A percentile compares a stretch with the other conserved stretches of the same genome.
Conservation (phyloP, 2,329 filamentous ascomycete genomes). For the Phyllosticta citriasiana region DNA sequence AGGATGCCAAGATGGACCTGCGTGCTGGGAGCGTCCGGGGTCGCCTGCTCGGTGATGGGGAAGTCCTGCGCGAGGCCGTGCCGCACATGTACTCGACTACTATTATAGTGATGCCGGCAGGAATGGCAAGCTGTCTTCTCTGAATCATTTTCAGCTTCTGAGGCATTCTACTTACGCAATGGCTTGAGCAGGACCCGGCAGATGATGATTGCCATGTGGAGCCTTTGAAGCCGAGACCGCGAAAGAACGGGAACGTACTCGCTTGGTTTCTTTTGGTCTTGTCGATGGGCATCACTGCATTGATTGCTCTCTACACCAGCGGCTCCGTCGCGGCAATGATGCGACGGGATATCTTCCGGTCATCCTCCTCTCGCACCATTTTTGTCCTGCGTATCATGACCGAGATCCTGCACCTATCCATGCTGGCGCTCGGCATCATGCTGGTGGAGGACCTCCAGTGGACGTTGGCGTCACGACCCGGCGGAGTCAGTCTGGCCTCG, state of each 20-base stretch:
- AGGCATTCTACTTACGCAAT: too few relatives aligned
- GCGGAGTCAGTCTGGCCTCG: conserved; percentile 1
- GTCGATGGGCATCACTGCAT: background rate
- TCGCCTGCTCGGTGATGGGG: too few relatives aligned
- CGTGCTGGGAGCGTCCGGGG: too few relatives aligned
- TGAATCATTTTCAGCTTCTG: too few relatives aligned
- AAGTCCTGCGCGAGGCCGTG: too few relatives aligned
- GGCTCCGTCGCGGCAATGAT: conserved; percentile 3
- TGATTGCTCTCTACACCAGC: conserved; percentile 3
- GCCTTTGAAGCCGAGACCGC: too few relatives aligned
- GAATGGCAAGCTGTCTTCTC: too few relatives aligned
- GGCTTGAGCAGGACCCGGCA: too few relatives aligned
- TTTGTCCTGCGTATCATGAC: conserved; percentile 6
- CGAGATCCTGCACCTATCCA: background rate
- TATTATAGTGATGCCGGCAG: too few relatives aligned
- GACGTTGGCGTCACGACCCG: conserved; percentile 1
- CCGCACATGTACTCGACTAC: too few relatives aligned
- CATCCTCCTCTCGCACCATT: background rate
- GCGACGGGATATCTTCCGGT: background rate
- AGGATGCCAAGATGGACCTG: too few relatives aligned
- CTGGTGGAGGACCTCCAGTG: conserved; percentile 5
- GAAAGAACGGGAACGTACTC: background rate
- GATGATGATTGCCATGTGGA: too few relatives aligned
- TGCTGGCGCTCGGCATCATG: conserved; percentile 1
- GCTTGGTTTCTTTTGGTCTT: background rate